phyloP scores from a whole-genome alignment of 345 rosid species.

The Murraya paniculata region DNA sequence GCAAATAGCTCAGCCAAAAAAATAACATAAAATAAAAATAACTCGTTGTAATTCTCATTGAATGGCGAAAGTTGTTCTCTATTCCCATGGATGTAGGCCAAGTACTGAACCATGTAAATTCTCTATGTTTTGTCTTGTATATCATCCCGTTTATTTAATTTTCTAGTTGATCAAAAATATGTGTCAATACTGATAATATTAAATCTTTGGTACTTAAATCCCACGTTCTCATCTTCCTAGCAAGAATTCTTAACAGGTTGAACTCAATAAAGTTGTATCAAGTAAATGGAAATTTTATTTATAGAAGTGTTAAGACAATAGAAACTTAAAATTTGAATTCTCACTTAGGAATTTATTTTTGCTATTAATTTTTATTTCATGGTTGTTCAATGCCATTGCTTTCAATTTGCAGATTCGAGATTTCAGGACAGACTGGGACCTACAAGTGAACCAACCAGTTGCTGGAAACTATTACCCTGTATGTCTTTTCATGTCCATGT shows the following conservation, averaged over 20 bases:
- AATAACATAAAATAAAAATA: no score
- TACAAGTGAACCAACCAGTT: constrained; percentile 77
- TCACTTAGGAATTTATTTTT: neutral
- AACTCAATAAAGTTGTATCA: neutral
- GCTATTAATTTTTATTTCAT: constrained; percentile 13
- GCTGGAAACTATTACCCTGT: constrained; percentile 97
- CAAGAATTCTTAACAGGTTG: neutral
- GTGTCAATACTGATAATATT: neutral
- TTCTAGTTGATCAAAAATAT: no score
- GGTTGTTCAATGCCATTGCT: constrained; percentile 14
- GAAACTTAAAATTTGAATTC: neutral
- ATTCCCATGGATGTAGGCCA: no score
- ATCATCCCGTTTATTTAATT: no score
- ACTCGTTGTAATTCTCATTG: no score
- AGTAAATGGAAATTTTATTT: neutral
- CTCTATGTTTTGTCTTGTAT: no score
- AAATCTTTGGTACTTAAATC: neutral
- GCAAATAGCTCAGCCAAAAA: no score
- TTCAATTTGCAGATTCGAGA: constrained; percentile 62
- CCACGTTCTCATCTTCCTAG: neutral
- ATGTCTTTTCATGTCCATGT: constrained; percentile 22
- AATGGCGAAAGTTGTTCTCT: no score
- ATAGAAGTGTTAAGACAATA: no score
- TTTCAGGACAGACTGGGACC: constrained; percentile 84
- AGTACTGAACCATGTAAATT: no score